These are phyloP conservation scores for Nidularia sp. DNA, from an alignment of 768 basidiomycete genomes.

Conservation along the genomic window DNA sequence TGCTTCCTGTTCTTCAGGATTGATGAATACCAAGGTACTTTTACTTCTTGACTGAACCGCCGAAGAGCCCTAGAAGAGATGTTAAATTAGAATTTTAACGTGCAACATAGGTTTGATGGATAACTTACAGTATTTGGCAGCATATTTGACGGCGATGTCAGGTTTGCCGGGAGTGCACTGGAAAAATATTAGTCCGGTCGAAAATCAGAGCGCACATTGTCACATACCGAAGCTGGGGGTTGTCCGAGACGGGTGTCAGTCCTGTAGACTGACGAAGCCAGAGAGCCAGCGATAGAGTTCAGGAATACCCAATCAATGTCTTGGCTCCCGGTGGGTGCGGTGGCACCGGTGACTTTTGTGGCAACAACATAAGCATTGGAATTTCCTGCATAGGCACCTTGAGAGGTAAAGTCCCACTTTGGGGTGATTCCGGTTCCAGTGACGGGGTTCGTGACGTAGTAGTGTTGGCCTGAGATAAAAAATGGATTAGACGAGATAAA, in stretches of 20 bases:
- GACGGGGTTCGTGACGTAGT: conserved; percentile 46
- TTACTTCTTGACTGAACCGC: no score
- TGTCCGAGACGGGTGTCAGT: conserved; percentile 46
- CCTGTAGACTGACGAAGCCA: conserved; percentile 45
- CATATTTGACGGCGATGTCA: conserved; percentile 38
- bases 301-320: conserved; percentile 53
- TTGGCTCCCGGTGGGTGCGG: conserved; percentile 26
- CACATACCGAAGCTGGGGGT: conserved; percentile 39
- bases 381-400: conserved; percentile 27
- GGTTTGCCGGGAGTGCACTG: conserved; percentile 30
- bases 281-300: conserved; percentile 32
- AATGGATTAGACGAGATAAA: not conserved
- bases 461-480: conserved; percentile 36
- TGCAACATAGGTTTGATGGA: no score
- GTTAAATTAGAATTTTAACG: no score
- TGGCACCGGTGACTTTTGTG: conserved; percentile 28
- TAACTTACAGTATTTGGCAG: conserved; percentile 40
- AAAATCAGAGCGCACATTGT: not conserved
- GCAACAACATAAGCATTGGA: conserved; percentile 37
- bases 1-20: no score
- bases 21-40: no score
- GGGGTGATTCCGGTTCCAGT: conserved; percentile 35
- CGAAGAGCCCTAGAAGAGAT: no score
- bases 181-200: not conserved
- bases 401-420: conserved; percentile 47